A percentile compares a stretch with the other conserved stretches of the same genome.
These are phyloP conservation scores for Exophiala mesophila DNA, from an alignment of 2,329 filamentous ascomycete genomes.

Conservation along the genomic window DNA sequence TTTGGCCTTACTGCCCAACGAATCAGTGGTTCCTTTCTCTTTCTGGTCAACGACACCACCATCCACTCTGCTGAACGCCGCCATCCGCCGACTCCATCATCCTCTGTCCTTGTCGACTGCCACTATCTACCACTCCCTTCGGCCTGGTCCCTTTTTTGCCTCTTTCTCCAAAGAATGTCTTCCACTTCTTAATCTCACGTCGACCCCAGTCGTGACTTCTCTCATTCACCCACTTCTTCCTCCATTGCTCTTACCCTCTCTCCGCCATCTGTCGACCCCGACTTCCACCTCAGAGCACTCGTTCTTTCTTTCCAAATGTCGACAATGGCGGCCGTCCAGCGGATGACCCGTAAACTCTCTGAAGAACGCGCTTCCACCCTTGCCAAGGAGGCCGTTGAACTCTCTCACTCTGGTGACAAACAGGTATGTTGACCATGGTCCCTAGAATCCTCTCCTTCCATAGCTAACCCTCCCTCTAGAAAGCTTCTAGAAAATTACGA, in stretches of 20 bases:
- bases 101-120: not conserved
- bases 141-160: slow-evolving; percentile 3
- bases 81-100: not conserved
- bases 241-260: slow-evolving; percentile 1
- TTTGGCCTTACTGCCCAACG: no score
- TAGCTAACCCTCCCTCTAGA: slow-evolving; percentile 28
- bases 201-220: slow-evolving; percentile 8
- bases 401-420: slow-evolving; percentile 42
- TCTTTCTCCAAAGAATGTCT: slow-evolving; percentile 10
- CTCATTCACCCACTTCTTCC: slow-evolving; percentile 1
- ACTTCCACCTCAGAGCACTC: not conserved
- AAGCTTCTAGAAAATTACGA: slow-evolving; percentile 44
- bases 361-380: slow-evolving; percentile 44
- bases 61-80: not conserved
- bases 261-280: not conserved
- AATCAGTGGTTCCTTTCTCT: not conserved
- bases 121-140: slow-evolving; percentile 12
- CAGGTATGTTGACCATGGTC: slow-evolving; percentile 34
- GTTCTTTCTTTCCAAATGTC: slow-evolving; percentile 14
- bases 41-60: not conserved
- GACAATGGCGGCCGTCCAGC: slow-evolving; percentile 19
- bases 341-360: slow-evolving; percentile 29
- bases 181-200: slow-evolving; percentile 19
- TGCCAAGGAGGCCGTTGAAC: slow-evolving; percentile 43
- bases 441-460: not conserved